Evolutionary conservation across 768 basidiomycete species (phyloP), one percentile per base, ranked within the genome.

Genomic region (Tricholomella constricta): DNA sequence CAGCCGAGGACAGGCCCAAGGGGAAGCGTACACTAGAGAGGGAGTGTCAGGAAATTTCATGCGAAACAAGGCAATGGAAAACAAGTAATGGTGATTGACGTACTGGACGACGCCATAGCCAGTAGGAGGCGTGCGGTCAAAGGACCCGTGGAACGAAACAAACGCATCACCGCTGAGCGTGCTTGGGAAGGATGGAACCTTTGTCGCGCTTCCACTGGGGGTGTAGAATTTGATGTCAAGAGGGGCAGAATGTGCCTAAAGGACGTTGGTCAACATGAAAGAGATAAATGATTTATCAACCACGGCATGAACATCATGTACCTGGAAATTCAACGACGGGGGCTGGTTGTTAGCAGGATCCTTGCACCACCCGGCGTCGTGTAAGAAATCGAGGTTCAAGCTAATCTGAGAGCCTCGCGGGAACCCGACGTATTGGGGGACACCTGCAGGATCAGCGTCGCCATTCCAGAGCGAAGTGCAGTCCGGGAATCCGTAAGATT

Each of bases 161-260:
- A 77, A 74, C 1, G 74, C 72, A 47, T 76, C 68, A 1, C 67
- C 67, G 22, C 47, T 49, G 45, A 68, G 67, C 8, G 57, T 52
- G 8, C 44, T 49, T 2, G 74, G 72, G 42, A 76, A 69, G 12
- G 64, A 56, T 7, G 49, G 37, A 4, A 51, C 9, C 15, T 57
- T 48, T n/a, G n/a, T n/a, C n/a, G n/a, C n/a, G n/a, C n/a, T n/a
- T n/a, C n/a, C n/a, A n/a, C n/a, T n/a, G 22, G 31, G 40, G 41
- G 52, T 51, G 55, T 71, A 77, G 58, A 77, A 74, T 51, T 77
- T 78, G 62, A 78, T 71, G 56, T 78, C 78, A 10, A 78, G 66
- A 1, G 78, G 78, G 2, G 75, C 77, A 11, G 75, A 77, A 58
- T 79, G 78, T 1, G 77, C 74, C 76, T 78, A n/a, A 11, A 47